Evolutionary conservation across 768 basidiomycete genomes (phyloP).

Genomic region (Kwoniella pini): DNA sequence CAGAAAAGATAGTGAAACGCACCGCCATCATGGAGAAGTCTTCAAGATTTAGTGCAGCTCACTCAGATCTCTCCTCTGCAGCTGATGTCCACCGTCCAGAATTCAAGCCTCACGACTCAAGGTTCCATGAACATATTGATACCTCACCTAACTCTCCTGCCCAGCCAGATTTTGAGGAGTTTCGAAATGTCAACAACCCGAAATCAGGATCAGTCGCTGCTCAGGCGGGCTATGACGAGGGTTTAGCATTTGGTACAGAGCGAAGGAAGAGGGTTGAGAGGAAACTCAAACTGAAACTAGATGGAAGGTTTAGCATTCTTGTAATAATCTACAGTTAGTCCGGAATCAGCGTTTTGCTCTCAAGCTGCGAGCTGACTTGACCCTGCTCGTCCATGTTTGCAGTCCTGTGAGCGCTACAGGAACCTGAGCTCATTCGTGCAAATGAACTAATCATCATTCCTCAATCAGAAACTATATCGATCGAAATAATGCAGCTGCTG

Average conservation of each 20-base stretch:
- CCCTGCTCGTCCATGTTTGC: neutral
- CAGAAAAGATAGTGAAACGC: no score
- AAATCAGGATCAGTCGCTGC: neutral
- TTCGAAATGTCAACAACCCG: conserved; percentile 12
- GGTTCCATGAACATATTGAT: conserved; percentile 19
- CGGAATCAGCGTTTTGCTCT: neutral
- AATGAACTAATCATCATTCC: no score
- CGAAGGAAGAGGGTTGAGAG: conserved; percentile 44
- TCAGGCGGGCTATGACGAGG: neutral
- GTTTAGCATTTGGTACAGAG: conserved; percentile 24
- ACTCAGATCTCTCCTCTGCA: neutral
- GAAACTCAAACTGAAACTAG: conserved; percentile 52
- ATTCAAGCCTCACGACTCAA: conserved; percentile 28
- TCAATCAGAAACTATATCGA: conserved; percentile 34
- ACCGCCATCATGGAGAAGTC: conserved; percentile 11
- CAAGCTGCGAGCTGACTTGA: conserved; percentile 1
- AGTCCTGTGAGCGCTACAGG: conserved; percentile 16
- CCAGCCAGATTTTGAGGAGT: conserved; percentile 6
- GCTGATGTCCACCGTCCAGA: neutral
- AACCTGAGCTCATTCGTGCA: no score
- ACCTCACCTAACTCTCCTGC: conserved; percentile 21
- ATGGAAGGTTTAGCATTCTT: conserved; percentile 50
- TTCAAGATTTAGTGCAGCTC: conserved; percentile 3
- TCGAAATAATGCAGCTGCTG: conserved; percentile 40
- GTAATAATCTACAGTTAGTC: conserved; percentile 35